A percentile compares a stretch with the other conserved stretches of the same genome.
phyloP scores from a whole-genome alignment of 257 asterid genomes.

The Craterostigma plantagineum region DNA sequence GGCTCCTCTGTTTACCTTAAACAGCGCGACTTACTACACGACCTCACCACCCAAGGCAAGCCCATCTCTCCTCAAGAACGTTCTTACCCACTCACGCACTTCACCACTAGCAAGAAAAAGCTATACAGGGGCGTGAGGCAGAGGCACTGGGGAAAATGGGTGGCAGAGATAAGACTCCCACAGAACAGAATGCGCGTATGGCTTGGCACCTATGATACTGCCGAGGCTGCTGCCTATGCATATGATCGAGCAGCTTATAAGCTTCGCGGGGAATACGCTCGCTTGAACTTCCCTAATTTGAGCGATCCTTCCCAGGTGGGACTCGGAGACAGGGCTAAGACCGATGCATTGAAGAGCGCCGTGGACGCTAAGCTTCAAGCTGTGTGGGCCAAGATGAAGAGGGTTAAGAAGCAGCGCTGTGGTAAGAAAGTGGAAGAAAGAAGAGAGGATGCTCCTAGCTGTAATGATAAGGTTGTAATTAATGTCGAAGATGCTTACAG shows the following conservation, averaged over 20 bases:
- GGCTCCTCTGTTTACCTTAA: no score
- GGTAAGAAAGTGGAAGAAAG: slow-evolving; percentile 18
- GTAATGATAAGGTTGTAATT: slow-evolving; percentile 8
- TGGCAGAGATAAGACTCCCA: slow-evolving; percentile 86
- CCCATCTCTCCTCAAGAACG: background rate
- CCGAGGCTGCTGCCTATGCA: slow-evolving; percentile 93
- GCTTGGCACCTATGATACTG: slow-evolving; percentile 86
- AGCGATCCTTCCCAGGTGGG: slow-evolving; percentile 42
- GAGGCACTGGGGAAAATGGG: slow-evolving; percentile 99
- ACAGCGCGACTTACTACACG: no score
- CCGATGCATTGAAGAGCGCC: slow-evolving; percentile 44
- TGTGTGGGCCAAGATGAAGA: slow-evolving; percentile 25
- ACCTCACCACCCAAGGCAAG: background rate
- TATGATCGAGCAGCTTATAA: slow-evolving; percentile 87
- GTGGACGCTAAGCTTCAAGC: slow-evolving; percentile 89
- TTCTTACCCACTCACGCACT: slow-evolving; percentile 8
- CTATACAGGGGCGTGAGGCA: slow-evolving; percentile 91
- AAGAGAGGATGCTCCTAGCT: slow-evolving; percentile 6
- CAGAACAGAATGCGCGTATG: slow-evolving; percentile 84
- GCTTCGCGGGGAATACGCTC: slow-evolving; percentile 92
- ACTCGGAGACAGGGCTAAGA: slow-evolving; percentile 26
- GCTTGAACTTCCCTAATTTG: slow-evolving; percentile 65
- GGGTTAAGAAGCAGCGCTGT: slow-evolving; percentile 42
- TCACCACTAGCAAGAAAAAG: slow-evolving; percentile 48
- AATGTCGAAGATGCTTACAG: slow-evolving; percentile 16